Evolutionary conservation across 768 basidiomycete species (phyloP), one percentile per base, ranked within the genome.

Genomic region (Mrakia blollopis): DNA sequence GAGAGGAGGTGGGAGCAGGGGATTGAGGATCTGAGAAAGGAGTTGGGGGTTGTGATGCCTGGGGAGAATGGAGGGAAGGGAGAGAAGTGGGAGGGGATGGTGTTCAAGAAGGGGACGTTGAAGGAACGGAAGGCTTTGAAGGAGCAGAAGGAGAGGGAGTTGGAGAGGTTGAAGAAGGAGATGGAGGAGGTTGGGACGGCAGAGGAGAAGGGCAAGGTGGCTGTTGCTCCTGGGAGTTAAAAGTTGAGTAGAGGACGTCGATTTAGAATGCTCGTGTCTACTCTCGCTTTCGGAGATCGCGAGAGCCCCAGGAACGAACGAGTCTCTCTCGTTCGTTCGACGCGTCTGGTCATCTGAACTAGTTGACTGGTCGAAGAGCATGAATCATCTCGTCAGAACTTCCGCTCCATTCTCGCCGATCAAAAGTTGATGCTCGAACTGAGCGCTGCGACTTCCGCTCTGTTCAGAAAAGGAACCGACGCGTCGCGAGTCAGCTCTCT

Each of bases 1-100:
- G 97, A 98, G 84, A 87, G 93, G 83, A 85, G 94, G 73, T 98
- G 95, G 96, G 88, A 88, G 72, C 89, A 92, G 83, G 87, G 91
- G 78, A 83, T 96, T 1, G 89, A 88, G 1, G 92, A 93, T 69
- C 86, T 99, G 85, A 91, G 93, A 85, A 87, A 85, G 79, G 93
- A 97, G 81, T 85, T 97, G 30, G 92, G 94, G 13, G 87, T 96
- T 23, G 79, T 69, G 52, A 82, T 83, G 50, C 76, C 76, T 10
- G 65, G 65, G 79, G 81, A 83, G 79, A 80, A 83, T 23, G 90
- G 88, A 88, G 90, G 92, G 79, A 91, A 93, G 18, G 65, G 65
- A 79, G 81, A 83, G 47, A 52, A 44, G 25, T 90, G 89, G 88
- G 90, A 92, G 80, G 91, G 93, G 18, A 93, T 94, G 14, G 75